Evolutionary conservation across 1,139 yeast genomes (phyloP).

Genomic region (Pichia inconspicua): DNA sequence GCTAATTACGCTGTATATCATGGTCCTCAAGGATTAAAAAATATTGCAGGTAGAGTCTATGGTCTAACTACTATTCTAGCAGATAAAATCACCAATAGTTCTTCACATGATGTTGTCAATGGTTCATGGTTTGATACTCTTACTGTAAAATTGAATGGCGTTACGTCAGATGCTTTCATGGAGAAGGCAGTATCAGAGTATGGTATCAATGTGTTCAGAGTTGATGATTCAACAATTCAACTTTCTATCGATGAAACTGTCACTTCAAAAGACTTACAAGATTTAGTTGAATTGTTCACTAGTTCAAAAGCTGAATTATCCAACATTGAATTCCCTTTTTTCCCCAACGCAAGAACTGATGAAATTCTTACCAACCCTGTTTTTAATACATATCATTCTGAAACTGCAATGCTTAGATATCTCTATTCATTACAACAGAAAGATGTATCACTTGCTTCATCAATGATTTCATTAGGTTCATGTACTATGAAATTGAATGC

Average conservation of each 20-base stretch:
- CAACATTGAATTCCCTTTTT: slow-evolving; percentile 43
- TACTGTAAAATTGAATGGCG: slow-evolving; percentile 50
- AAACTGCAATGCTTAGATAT: slow-evolving; percentile 89
- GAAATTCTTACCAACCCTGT: slow-evolving; percentile 64
- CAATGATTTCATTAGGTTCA: slow-evolving; percentile 96
- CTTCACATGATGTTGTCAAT: slow-evolving; percentile 47
- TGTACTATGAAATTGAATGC: slow-evolving; percentile 97
- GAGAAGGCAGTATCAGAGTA: slow-evolving; percentile 48
- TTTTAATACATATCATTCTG: slow-evolving; percentile 84
- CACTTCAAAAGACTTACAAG: slow-evolving; percentile 49
- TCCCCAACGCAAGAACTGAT: slow-evolving; percentile 51
- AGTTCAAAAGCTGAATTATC: slow-evolving; percentile 23
- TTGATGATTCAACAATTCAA: slow-evolving; percentile 54
- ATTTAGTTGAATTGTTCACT: slow-evolving; percentile 53
- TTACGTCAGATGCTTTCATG: slow-evolving; percentile 49
- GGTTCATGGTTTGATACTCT: slow-evolving; percentile 76
- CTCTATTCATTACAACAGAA: slow-evolving; percentile 77
- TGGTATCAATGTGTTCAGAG: slow-evolving; percentile 72
- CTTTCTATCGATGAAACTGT: slow-evolving; percentile 85
- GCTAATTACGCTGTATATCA: slow-evolving; percentile 96
- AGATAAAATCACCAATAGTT: slow-evolving; percentile 35
- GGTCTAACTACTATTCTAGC: slow-evolving; percentile 73
- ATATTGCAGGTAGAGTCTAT: slow-evolving; percentile 72
- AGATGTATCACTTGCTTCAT: slow-evolving; percentile 87
- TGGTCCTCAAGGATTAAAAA: slow-evolving; percentile 82